Base-by-base conservation (phyloP, 345 rosid genomes). In the Aquilaria sinensis region DNA sequence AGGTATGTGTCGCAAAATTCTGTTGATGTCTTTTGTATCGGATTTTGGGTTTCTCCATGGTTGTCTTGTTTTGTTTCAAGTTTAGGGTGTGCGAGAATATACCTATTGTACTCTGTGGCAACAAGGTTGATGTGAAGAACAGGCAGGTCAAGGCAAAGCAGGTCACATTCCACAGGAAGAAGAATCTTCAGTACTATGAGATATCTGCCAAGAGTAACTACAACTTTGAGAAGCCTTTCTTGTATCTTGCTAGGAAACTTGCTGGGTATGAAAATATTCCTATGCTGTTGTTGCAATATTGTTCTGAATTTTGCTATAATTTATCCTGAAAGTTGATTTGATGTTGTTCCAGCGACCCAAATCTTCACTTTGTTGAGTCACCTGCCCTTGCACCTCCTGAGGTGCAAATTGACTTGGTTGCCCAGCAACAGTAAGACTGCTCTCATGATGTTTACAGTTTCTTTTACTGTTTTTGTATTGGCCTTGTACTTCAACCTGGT, bases 81-180 rank as follows among this genome's bases (percentile, higher is more conserved):
- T 16, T 41, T 66, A 86, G 96, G 81, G 98, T 92, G 37, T 92
- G 98, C 32, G 98, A 86, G 70, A 89, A 89, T 69, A 85, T 92
- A 47, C 96, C 98, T 0, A 89, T 92, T 69, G 98, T 92, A 63
- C 80, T 92, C 0, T 92, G 98, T 1, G 98, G 98, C 1, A 92
- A 92, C 83, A 92, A 92, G 70, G 98, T 85, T 31, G 96, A 92
- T 72, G 98, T 89, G 49, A 92, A 85, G 88, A 92, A 87, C 70
- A 87, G 98, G 89, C 98, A 87, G 64, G 96, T 92, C 8, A 89
- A 92, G 82, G 95, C 96, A 2, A 89, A 92, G 71, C 92, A 89
- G 67, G 96, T 89, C 1, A 92, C 96, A 0, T 89, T 86, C 83
- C 95, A 89, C 85, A 81, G 96, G 84, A 86, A 92, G 89, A 92